Conservation (phyloP, 768 basidiomycete genomes). For the Panaeolus cyanescens region DNA sequence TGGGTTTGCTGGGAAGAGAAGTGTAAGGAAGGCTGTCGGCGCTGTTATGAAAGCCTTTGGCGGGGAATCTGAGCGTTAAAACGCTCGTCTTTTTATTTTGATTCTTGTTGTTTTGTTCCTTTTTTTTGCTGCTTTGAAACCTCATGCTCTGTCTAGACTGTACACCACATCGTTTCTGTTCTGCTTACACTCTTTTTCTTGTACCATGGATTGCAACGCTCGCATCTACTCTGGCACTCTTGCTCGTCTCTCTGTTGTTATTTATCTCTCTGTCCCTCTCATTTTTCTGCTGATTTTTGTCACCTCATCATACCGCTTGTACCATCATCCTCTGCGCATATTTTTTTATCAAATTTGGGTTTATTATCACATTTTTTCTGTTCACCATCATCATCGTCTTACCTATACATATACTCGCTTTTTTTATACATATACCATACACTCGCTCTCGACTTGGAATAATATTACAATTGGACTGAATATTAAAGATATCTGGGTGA, state of each 20-base stretch:
- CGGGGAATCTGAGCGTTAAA: slow-evolving; percentile 14
- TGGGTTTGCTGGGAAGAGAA: slow-evolving; percentile 44
- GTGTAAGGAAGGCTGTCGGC: slow-evolving; percentile 20
- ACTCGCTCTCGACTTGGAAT: neutral
- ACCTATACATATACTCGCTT: slow-evolving; percentile 3
- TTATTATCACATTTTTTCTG: slow-evolving; percentile 1
- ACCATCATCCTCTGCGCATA: neutral
- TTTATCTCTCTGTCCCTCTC: neutral
- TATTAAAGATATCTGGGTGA: neutral
- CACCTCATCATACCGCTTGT: neutral
- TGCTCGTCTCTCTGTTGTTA: neutral
- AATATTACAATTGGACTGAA: neutral
- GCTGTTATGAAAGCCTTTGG: slow-evolving; percentile 5
- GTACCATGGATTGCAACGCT: neutral
- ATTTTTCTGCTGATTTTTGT: neutral
- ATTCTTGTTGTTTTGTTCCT: neutral
- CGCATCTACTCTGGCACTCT: neutral
- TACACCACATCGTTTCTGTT: neutral
- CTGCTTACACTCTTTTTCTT: slow-evolving; percentile 3
- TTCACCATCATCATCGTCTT: neutral
- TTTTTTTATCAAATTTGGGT: neutral
- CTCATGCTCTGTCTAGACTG: neutral
- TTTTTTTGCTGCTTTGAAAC: neutral
- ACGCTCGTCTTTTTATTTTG: slow-evolving; percentile 6
- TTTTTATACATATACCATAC: neutral